A percentile compares a stretch with the other conserved stretches of the same genome.
phyloP scores from a whole-genome alignment of 495 filamentous ascomycete genomes.

The Penicillium ochrochloron region DNA sequence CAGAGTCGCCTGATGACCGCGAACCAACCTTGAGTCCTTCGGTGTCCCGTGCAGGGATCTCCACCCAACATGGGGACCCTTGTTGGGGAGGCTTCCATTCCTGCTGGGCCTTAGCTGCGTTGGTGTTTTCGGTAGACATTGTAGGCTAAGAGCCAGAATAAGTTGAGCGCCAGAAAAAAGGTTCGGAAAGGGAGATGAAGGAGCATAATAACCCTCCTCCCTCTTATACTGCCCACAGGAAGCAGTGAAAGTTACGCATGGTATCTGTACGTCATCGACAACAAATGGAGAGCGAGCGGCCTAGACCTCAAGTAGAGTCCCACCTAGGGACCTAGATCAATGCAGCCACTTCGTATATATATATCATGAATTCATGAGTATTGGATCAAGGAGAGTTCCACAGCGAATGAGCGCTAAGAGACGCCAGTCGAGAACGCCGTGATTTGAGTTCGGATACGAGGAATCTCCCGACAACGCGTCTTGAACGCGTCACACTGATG shows the following conservation, averaged over 20 bases:
- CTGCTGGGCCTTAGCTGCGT: constrained; percentile 7
- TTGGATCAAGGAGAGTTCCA: constrained; percentile 4
- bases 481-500: constrained; percentile 1
- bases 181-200: constrained; percentile 5
- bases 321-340: neutral
- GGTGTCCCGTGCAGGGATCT: constrained; percentile 4
- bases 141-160: constrained; percentile 3
- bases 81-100: constrained; percentile 3
- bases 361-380: constrained; percentile 1
- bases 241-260: neutral
- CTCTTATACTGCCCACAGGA: constrained; percentile 6
- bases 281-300: neutral
- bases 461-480: constrained; percentile 1
- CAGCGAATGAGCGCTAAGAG: neutral
- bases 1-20: constrained; percentile 3
- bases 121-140: constrained; percentile 7
- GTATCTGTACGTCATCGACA: constrained; percentile 6
- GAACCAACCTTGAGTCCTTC: constrained; percentile 3
- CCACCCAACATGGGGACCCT: constrained; percentile 7
- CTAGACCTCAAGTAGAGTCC: constrained; percentile 7
- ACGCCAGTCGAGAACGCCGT: neutral
- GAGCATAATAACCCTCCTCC: constrained; percentile 1
- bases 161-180: constrained; percentile 5
- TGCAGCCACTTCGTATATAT: constrained; percentile 7
- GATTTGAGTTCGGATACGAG: constrained; percentile 7